Base-by-base conservation (phyloP, 2,329 filamentous ascomycete genomes). In the Byssothecium circinans region DNA sequence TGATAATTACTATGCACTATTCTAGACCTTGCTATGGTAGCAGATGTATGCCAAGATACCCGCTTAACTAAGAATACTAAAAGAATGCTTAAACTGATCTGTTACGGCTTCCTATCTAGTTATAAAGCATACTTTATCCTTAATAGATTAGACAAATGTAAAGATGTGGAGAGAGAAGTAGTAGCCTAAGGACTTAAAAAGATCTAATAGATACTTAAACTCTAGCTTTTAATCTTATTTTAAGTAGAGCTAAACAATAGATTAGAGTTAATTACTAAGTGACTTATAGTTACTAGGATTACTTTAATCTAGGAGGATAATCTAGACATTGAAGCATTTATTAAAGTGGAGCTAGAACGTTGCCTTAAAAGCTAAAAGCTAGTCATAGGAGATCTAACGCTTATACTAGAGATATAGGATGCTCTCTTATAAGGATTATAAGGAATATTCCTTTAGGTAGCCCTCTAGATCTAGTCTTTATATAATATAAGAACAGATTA, bases 1-100 rank as follows among this genome's bases (percentile, higher is more conserved):
- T 63, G 71, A 23, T 74, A 78, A 55, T 54, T 78, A 2, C 48
- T 75, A 6, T 14, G 54, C 54, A 78, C n/a, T n/a, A n/a, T n/a
- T n/a, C n/a, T n/a, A n/a, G n/a, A 3, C 47, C 75, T 27, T 27
- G 7, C 11, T 6, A 11, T 11, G 25, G 7, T 7, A 11, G 6
- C 25, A 7, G 7, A 27, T 7, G 25, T 7, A 6, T 7, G 7
- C 7, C 7, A 27, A 27, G 25, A 27, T 11, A 11, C 11, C 25
- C 6, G 25, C 25, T 27, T 11, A n/a, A n/a, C n/a, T n/a, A n/a
- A n/a, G n/a, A n/a, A n/a, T n/a, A n/a, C n/a, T n/a, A n/a, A n/a
- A n/a, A n/a, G n/a, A n/a, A n/a, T n/a, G n/a, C n/a, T n/a, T n/a
- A n/a, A n/a, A n/a, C n/a, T n/a, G n/a, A n/a, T n/a, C n/a, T n/a